Evolutionary conservation across 148 eudicot genomes (phyloP), one percentile per base, ranked within the genome.

Genomic region (Suaeda aralocaspica): DNA sequence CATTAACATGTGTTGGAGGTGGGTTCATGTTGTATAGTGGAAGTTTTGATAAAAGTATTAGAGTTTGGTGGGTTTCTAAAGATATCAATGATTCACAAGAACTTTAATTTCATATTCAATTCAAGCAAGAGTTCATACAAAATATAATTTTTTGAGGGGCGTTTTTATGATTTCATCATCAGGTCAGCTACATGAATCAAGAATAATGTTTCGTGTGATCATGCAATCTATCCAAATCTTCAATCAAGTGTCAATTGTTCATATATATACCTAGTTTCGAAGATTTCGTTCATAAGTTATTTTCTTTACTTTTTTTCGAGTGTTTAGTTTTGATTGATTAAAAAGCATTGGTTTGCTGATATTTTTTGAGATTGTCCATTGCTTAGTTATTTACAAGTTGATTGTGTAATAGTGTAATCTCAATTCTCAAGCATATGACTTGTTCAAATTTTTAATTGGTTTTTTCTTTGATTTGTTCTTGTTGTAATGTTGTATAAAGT

Each of bases 41-140:
- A 19, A 84, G 98, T 59, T 88, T 88, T 79, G 98, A 92, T 71
- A 92, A 82, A 68, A 89, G 90, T 64, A 69, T 92, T 9, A 81
- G 98, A 59, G 98, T 92, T 82, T 92, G 98, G 98, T 92, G 98
- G 98, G 88, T 90, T 53, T 76, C 86, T 22, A 82, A 78, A 57
- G 70, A 78, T 34, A 74, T 77, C 13, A 61, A 30, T 41, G 60
- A 59, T n/a, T 34, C 31, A 11, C 72, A 80, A 13, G 70, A 82
- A 11, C 9, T n/a, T 50, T 75, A 18, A 64, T 45, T 13, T 68
- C 25, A n/a, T n/a, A n/a, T n/a, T n/a, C n/a, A n/a, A n/a, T n/a
- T n/a, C n/a, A n/a, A n/a, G n/a, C n/a, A n/a, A n/a, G n/a, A n/a
- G n/a, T n/a, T n/a, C n/a, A n/a, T n/a, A n/a, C n/a, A n/a, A n/a